Percentiles rank a stretch among this genome's conserved stretches.
These are phyloP conservation scores for Fragaria vesca DNA, from an alignment of 306 rosid species.

Conservation along the genomic window DNA sequence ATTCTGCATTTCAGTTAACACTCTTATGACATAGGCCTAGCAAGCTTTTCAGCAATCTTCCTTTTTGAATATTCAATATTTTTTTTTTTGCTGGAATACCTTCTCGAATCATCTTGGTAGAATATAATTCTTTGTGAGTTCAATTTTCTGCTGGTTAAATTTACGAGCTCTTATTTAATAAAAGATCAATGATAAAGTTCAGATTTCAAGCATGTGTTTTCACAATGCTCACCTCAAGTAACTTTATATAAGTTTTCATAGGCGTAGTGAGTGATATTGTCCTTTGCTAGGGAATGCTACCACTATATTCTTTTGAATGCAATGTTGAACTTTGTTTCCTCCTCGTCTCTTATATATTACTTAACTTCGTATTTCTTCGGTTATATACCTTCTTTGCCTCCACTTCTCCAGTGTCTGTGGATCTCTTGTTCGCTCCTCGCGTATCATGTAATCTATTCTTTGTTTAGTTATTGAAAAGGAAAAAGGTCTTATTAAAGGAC, in stretches of 20 bases:
- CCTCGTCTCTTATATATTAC: not conserved
- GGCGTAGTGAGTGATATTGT: not conserved
- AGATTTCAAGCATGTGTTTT: not conserved
- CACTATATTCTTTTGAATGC: not conserved
- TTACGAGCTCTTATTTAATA: not conserved
- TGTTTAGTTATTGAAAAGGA: not conserved
- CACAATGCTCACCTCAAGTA: not conserved
- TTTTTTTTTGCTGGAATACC: not conserved
- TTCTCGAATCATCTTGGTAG: conserved; percentile 1
- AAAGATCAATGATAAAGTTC: not conserved
- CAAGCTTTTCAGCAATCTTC: not conserved
- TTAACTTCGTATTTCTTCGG: not conserved
- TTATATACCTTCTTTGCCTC: not conserved
- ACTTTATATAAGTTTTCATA: not conserved
- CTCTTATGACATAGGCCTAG: not conserved
- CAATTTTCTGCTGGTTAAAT: not conserved
- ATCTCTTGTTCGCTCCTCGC: not conserved
- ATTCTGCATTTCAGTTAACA: not conserved
- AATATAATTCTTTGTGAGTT: not conserved
- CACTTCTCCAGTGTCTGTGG: not conserved
- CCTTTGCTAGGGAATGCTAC: not conserved
- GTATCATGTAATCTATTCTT: not conserved
- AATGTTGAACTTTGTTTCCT: not conserved
- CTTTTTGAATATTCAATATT: not conserved
- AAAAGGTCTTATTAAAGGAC: conserved; percentile 10